phyloP scores from a whole-genome alignment of 2,329 filamentous ascomycete genomes.

The Zasmidium citrigriseum region DNA sequence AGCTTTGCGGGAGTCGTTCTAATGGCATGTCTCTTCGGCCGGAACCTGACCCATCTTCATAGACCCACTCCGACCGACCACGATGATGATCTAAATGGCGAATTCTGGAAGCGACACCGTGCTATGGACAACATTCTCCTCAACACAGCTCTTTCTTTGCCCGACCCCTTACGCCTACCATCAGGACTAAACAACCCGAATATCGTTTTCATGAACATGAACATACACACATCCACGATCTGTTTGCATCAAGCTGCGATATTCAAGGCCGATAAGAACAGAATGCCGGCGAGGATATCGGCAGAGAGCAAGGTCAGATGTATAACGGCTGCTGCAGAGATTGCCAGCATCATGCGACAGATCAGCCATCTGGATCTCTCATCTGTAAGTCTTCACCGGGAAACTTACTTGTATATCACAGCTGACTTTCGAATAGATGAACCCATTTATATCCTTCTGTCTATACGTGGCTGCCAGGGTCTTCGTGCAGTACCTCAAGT shows the following conservation, averaged over 20 bases:
- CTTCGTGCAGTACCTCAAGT: slow-evolving; percentile 96
- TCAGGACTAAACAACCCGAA: slow-evolving; percentile 75
- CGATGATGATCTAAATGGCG: slow-evolving; percentile 85
- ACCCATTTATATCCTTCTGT: slow-evolving; percentile 93
- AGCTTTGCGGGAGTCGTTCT: slow-evolving; percentile 78
- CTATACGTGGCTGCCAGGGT: slow-evolving; percentile 94
- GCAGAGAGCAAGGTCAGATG: slow-evolving; percentile 91
- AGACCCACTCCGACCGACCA: slow-evolving; percentile 78
- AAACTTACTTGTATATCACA: neutral
- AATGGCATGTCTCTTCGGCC: slow-evolving; percentile 86
- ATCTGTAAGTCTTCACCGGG: slow-evolving; percentile 58
- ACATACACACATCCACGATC: slow-evolving; percentile 92
- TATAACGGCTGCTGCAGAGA: slow-evolving; percentile 89
- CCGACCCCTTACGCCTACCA: slow-evolving; percentile 76
- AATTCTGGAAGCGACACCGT: slow-evolving; percentile 94
- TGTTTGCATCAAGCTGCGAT: slow-evolving; percentile 98
- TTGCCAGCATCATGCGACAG: slow-evolving; percentile 92
- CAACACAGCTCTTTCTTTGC: slow-evolving; percentile 82
- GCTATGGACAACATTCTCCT: slow-evolving; percentile 86
- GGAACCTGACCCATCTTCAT: slow-evolving; percentile 88
- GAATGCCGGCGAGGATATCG: slow-evolving; percentile 72
- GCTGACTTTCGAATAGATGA: no score
- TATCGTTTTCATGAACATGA: slow-evolving; percentile 93
- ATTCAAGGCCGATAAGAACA: slow-evolving; percentile 92
- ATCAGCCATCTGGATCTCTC: slow-evolving; percentile 87